Evolutionary conservation across 441 rosid species (phyloP), one percentile per base, ranked within the genome.

Genomic region (Hypseocharis bilobata): DNA sequence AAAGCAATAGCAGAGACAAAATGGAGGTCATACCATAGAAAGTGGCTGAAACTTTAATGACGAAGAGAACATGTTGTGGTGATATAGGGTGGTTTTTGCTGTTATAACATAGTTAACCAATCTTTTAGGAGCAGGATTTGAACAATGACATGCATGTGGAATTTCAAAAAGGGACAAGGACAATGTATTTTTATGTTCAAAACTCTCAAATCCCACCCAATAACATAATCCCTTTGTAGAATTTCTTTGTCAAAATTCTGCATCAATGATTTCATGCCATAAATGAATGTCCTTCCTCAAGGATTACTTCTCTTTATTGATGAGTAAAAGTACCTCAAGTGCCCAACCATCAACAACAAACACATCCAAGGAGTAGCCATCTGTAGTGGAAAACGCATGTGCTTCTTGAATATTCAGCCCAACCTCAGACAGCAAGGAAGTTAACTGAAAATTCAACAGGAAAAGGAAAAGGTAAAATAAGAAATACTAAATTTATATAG

Each of bases 401-500:
- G 93, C 93, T 79, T 85, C 93, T 64, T 78, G 85, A 72, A 87
- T 87, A 75, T 87, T 84, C 76, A 87, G 74, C 51, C 81, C 90
- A 73, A 85, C 72, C 72, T 83, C 93, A 28, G 93, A 81, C 51
- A 87, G 73, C 26, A 84, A 80, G 56, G 77, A 82, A 63, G 90
- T 87, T 80, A 85, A 71, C 93, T 85, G 90, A 76, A 79, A 82
- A 63, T 88, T 87, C 81, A 85, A 71, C 93, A 84, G 90, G 75
- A 79, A 49, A 66, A 2, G 6, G 55, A 25, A 65, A 19, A 58
- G 27, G 64, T 61, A 72, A 30, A 67, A 19, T 20, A 17, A 57
- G 45, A 62, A 69, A 52, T 19, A 67, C 7, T 47, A 5, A 57
- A 7, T 56, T 62, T 19, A n/a, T 25, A 34, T 38, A 57, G 27